These are phyloP conservation scores for Candida pseudoviswanathii DNA, from an alignment of 1,139 yeast genomes.

Conservation along the genomic window DNA sequence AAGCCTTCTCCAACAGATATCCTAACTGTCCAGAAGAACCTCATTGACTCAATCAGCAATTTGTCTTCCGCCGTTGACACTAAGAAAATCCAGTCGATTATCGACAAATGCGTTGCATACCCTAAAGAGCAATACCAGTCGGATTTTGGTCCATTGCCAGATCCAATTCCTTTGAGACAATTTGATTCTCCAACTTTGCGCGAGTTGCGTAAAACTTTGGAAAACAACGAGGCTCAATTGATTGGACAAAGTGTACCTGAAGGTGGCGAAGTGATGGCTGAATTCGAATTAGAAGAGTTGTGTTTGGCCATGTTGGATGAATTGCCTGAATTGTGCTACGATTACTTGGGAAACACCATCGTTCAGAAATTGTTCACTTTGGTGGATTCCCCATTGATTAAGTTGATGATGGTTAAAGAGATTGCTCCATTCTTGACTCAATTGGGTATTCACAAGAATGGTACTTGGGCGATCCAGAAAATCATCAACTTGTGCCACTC, in stretches of 20 bases:
- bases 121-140: constrained; percentile 39
- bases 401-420: constrained; percentile 78
- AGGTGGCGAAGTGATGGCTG: constrained; percentile 24
- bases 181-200: constrained; percentile 85
- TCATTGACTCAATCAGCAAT: constrained; percentile 25
- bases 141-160: constrained; percentile 73
- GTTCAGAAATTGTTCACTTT: constrained; percentile 86
- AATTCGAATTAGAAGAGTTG: constrained; percentile 73
- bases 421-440: constrained; percentile 84
- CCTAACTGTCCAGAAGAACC: constrained; percentile 24
- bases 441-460: constrained; percentile 94
- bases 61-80: constrained; percentile 28
- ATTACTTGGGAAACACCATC: constrained; percentile 92
- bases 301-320: constrained; percentile 87
- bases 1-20: constrained; percentile 29
- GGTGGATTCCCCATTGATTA: constrained; percentile 65
- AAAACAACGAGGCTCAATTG: constrained; percentile 36
- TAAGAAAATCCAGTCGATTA: constrained; percentile 34
- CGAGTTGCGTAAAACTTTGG: constrained; percentile 59
- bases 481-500: constrained; percentile 75
- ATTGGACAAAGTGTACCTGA: constrained; percentile 5
- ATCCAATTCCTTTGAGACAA: constrained; percentile 60
- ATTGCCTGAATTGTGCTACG: constrained; percentile 88
- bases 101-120: constrained; percentile 33
- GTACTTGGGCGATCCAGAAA: constrained; percentile 99